Base-by-base conservation (phyloP, 805 yeast genomes). In the Candida piceae region DNA sequence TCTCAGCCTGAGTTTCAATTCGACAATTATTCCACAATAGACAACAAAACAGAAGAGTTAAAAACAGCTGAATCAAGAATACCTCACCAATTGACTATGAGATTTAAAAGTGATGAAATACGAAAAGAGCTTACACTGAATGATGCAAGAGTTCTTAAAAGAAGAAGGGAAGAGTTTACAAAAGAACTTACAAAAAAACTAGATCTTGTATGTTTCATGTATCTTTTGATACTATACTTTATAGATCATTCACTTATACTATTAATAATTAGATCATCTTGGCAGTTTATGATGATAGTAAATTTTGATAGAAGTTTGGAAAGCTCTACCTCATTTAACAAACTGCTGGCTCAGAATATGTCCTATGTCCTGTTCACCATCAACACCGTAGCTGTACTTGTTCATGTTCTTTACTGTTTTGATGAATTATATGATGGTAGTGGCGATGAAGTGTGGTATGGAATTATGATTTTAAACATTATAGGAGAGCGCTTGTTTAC, bases 401-500 rank as follows among this genome's bases (percentile, higher is more conserved):
- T 58, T 5, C 69, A 72, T 41, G 40, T 69, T n/a, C 19, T 58
- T 9, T 60, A 65, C 7, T 48, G 62, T 7, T 53, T 53, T 11
- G 32, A 34, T n/a, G 44, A 32, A 2, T 18, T 40, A 28, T 53
- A 53, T 11, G 34, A 36, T 11, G 44, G 32, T 2, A 18, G 40
- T 28, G 54, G 50, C 19, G 47, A 48, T 16, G 50, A 55, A 1
- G 55, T 56, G 25, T 52, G 53, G 2, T 55, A 64, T 43, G 75
- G 76, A 1, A 49, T 61, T n/a, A 39, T 66, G 15, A 48, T 65
- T 3, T 34, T 73, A 18, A 73, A 70, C 41, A 45, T 72, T 15
- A 66, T 74, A 16, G 81, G 81, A 0, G 79, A 75, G 32, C 19
- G 39, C 9, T 38, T 42, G 29, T 57, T 52, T 35, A 17, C 29